Evolutionary conservation across 2,329 filamentous ascomycete species (phyloP).

Genomic region (Pyrenophora seminiperda): DNA sequence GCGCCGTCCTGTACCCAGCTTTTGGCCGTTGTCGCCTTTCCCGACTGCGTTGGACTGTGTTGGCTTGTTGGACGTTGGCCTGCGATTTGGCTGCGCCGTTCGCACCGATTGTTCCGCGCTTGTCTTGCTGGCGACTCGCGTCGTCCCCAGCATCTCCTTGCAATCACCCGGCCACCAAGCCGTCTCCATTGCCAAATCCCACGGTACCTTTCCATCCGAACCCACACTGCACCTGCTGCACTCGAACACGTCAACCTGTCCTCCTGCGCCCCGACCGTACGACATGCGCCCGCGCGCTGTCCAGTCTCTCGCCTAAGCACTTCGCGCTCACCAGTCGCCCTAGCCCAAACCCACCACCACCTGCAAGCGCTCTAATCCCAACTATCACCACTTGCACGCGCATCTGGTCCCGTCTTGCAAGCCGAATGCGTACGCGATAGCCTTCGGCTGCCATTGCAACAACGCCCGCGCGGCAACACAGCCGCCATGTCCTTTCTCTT

Average conservation of each 20-base stretch:
- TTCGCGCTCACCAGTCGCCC: constrained; percentile 4
- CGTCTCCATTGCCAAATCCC: constrained; percentile 4
- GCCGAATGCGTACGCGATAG: constrained; percentile 43
- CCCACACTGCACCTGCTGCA: constrained; percentile 2
- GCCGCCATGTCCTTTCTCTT: constrained; percentile 59
- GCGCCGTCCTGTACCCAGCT: not conserved
- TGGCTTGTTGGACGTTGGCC: constrained; percentile 7
- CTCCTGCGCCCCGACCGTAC: constrained; percentile 3
- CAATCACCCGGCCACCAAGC: not conserved
- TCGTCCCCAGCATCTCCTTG: constrained; percentile 8
- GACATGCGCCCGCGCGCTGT: constrained; percentile 21
- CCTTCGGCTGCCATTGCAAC: constrained; percentile 29
- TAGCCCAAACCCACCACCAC: constrained; percentile 11
- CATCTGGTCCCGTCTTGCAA: constrained; percentile 18
- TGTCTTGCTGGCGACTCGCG: constrained; percentile 1
- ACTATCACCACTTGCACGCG: constrained; percentile 9
- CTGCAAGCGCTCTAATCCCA: constrained; percentile 10
- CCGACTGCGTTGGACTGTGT: constrained; percentile 8
- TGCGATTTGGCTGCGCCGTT: constrained; percentile 8
- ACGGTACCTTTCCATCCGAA: constrained; percentile 3
- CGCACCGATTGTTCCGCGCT: not conserved
- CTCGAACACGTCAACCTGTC: not conserved
- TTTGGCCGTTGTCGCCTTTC: constrained; percentile 11
- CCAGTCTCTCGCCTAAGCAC: constrained; percentile 10
- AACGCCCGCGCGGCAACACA: constrained; percentile 25